These are phyloP conservation scores for Aspergillus campestris DNA, from an alignment of 495 filamentous ascomycete genomes.

Conservation along the genomic window DNA sequence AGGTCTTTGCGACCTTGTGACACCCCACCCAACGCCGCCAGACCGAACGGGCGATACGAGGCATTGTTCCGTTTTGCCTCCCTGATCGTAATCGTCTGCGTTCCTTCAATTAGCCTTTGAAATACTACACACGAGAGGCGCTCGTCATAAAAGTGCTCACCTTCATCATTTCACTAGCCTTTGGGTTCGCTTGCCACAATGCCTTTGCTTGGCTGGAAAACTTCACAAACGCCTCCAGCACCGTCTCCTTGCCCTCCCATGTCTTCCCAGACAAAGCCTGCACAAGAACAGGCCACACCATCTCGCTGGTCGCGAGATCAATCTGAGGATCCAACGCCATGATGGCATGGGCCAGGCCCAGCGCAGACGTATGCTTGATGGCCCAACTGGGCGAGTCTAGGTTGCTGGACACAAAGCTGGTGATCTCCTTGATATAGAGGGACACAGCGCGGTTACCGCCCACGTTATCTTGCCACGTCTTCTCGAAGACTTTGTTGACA, in stretches of 20 bases:
- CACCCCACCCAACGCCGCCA: conserved; percentile 65
- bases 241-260: conserved; percentile 86
- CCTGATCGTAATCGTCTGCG: conserved; percentile 55
- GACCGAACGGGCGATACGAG: conserved; percentile 65
- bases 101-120: background rate
- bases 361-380: conserved; percentile 78
- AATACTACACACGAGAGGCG: background rate
- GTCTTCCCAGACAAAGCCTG: conserved; percentile 77
- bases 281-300: conserved; percentile 75
- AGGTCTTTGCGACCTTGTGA: conserved; percentile 52
- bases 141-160: conserved; percentile 27
- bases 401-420: conserved; percentile 53
- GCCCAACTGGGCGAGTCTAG: conserved; percentile 76
- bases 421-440: conserved; percentile 78
- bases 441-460: conserved; percentile 73
- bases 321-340: conserved; percentile 52
- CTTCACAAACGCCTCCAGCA: conserved; percentile 74
- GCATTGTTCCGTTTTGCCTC: conserved; percentile 89
- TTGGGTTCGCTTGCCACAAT: conserved; percentile 47
- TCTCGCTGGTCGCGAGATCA: conserved; percentile 44
- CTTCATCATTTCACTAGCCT: conserved; percentile 43
- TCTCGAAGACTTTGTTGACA: conserved; percentile 63
- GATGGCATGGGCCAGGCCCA: conserved; percentile 68
- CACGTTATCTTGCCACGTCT: conserved; percentile 84
- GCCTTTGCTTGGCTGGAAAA: conserved; percentile 56